These are phyloP conservation scores for Pythium coloratum DNA, from an alignment of 352 stramenopile genomes.

Conservation along the genomic window DNA sequence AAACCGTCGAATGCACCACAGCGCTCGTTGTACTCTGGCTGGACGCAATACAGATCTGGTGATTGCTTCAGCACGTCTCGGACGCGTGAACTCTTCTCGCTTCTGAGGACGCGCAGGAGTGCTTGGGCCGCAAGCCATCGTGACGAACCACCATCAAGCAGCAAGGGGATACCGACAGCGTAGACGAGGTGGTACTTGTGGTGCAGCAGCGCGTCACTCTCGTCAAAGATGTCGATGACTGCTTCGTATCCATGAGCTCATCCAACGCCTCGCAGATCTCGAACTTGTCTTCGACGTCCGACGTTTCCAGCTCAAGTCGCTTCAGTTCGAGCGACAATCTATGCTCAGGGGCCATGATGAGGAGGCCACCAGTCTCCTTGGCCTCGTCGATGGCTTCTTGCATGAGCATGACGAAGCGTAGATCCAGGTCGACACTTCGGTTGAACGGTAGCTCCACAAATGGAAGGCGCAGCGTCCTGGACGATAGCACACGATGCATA, in stretches of 20 bases:
- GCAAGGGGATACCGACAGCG: constrained; percentile 51
- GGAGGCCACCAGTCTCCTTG: constrained; percentile 36
- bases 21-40: constrained; percentile 37
- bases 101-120: constrained; percentile 33
- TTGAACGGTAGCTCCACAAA: constrained; percentile 70
- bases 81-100: constrained; percentile 20
- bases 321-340: constrained; percentile 90
- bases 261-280: constrained; percentile 26
- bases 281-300: constrained; percentile 1
- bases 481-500: constrained; percentile 55
- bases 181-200: constrained; percentile 91
- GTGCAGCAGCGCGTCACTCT: constrained; percentile 85
- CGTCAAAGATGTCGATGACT: constrained; percentile 85
- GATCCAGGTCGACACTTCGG: constrained; percentile 43
- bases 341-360: constrained; percentile 84
- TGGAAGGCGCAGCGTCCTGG: constrained; percentile 34
- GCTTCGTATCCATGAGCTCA: constrained; percentile 43
- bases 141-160: constrained; percentile 46
- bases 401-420: constrained; percentile 31
- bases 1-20: constrained; percentile 39
- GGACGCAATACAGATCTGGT: constrained; percentile 36
- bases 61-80: constrained; percentile 37
- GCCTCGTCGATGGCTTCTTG: constrained; percentile 38
- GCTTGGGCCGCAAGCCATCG: constrained; percentile 63
- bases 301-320: constrained; percentile 37